Conservation (phyloP, 2,329 filamentous ascomycete genomes). For the Juglanconis sp. region DNA sequence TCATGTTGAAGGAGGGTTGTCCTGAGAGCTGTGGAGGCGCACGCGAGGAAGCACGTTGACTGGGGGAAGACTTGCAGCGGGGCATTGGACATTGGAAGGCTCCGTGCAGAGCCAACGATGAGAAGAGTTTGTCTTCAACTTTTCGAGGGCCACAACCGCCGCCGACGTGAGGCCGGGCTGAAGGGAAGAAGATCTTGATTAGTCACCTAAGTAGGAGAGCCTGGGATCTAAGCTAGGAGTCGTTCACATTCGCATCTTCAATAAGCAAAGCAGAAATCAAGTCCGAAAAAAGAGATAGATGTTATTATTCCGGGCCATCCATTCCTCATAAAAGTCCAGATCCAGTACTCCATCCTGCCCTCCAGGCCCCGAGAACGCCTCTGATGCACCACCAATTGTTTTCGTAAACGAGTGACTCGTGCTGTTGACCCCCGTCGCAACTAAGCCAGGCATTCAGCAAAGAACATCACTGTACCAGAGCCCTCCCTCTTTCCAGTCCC, state of each 20-base stretch:
- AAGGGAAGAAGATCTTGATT: no score
- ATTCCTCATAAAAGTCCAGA: background rate
- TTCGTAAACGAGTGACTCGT: conserved; percentile 8
- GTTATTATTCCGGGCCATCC: background rate
- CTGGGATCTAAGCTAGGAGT: background rate
- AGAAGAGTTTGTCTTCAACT: no score
- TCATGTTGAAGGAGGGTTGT: no score
- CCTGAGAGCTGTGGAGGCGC: no score
- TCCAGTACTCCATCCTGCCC: background rate
- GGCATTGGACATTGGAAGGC: no score
- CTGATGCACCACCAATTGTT: conserved; percentile 3
- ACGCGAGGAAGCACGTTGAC: no score
- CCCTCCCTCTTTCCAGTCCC: background rate
- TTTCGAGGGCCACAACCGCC: no score
- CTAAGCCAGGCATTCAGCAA: background rate
- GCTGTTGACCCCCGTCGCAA: background rate
- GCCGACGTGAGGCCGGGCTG: no score
- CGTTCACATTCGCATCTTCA: background rate
- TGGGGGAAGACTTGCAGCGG: no score
- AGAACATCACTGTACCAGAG: background rate
- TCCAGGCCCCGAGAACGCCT: conserved; percentile 3
- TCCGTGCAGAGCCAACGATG: no score
- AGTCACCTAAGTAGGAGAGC: no score
- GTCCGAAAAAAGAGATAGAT: background rate
- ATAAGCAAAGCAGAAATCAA: background rate